These are phyloP conservation scores for Suillus bovinus DNA, from an alignment of 768 basidiomycete genomes.

Conservation along the genomic window DNA sequence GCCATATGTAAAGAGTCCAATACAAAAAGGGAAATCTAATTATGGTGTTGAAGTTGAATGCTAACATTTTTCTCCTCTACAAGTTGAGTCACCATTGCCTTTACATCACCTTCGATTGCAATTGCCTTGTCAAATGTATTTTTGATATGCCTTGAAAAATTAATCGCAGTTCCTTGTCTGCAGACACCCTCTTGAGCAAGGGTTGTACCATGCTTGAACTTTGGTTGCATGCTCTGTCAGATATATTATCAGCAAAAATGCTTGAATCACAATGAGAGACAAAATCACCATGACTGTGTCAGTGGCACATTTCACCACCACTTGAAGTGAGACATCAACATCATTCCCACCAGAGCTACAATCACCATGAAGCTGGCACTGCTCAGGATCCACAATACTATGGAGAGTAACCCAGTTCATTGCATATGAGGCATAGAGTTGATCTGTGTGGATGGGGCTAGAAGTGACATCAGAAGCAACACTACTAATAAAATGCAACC, in stretches of 20 bases:
- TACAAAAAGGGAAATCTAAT: too few relatives aligned
- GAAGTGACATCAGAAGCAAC: background rate
- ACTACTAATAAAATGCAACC: background rate
- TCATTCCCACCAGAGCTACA: background rate
- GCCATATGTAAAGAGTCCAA: too few relatives aligned
- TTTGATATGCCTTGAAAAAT: background rate
- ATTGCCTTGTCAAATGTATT: background rate
- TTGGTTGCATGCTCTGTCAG: background rate
- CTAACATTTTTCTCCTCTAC: background rate
- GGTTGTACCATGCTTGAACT: background rate
- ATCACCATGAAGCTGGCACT: background rate
- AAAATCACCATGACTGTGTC: background rate
- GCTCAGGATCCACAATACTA: background rate
- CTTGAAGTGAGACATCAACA: slow-evolving; percentile 2
- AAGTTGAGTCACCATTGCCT: background rate
- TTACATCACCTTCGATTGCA: background rate
- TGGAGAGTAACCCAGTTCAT: background rate
- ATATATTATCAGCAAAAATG: background rate
- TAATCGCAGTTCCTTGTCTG: background rate
- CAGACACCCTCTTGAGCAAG: background rate
- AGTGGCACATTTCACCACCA: slow-evolving; percentile 4
- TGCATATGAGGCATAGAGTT: background rate
- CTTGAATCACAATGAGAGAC: background rate
- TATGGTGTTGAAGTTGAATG: too few relatives aligned
- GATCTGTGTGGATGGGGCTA: background rate